phyloP scores from a whole-genome alignment of 208 protist genomes.

The Crithidia mellificae region DNA sequence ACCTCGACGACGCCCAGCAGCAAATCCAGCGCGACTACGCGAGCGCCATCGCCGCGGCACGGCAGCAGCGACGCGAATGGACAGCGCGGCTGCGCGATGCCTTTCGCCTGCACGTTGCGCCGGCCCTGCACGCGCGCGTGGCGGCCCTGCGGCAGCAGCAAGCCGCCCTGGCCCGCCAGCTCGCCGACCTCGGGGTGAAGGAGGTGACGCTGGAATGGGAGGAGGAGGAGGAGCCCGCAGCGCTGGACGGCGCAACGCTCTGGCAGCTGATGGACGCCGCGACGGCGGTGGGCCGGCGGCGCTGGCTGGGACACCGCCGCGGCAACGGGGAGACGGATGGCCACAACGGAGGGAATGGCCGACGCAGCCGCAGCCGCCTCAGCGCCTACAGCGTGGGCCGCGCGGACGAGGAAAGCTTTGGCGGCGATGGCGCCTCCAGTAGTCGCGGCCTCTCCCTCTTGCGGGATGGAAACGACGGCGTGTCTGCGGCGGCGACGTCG shows the following conservation, averaged over 20 bases:
- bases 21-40: conserved; percentile 39
- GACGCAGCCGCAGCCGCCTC: conserved; percentile 1
- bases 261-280: conserved; percentile 24
- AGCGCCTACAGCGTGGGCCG: conserved; percentile 1
- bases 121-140: conserved; percentile 23
- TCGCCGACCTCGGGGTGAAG: conserved; percentile 39
- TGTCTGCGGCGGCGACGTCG: background rate
- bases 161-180: conserved; percentile 28
- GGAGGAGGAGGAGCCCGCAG: conserved; percentile 25
- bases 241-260: conserved; percentile 6
- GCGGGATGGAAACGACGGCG: background rate
- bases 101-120: conserved; percentile 34
- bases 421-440: conserved; percentile 6
- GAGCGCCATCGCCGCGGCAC: conserved; percentile 28
- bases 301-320: background rate
- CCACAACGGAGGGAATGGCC: background rate
- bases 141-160: conserved; percentile 26
- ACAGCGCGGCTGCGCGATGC: conserved; percentile 29
- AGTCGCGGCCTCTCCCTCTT: conserved; percentile 2
- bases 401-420: background rate
- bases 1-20: conserved; percentile 42
- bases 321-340: no score
- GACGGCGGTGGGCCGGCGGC: conserved; percentile 12
- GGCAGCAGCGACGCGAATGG: conserved; percentile 23
- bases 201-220: conserved; percentile 42